Conservation (phyloP, 208 protist genomes). For the Phytomonas sp. region DNA sequence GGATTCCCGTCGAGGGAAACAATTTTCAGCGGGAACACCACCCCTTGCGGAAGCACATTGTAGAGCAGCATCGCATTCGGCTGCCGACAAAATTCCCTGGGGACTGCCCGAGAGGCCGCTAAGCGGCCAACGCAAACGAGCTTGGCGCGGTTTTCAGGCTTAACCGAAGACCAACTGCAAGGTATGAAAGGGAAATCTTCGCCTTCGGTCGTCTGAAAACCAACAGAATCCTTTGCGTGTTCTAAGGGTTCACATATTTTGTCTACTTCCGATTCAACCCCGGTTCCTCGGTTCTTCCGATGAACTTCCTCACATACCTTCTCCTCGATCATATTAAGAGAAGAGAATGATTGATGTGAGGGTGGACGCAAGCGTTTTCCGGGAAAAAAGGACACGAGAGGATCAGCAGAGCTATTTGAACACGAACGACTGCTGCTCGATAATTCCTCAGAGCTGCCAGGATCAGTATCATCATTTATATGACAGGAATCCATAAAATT, state of each 20-base stretch:
- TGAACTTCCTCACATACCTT: not conserved
- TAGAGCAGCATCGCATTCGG: not conserved
- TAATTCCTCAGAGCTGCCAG: not conserved
- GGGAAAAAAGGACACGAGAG: not conserved
- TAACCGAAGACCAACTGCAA: not conserved
- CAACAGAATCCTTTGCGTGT: not conserved
- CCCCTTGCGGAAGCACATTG: not conserved
- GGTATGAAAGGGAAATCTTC: not conserved
- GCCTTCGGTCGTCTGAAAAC: not conserved
- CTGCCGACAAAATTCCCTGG: not conserved
- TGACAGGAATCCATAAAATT: not conserved
- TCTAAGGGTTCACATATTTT: not conserved
- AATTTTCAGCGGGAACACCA: not conserved
- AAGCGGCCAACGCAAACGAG: not conserved
- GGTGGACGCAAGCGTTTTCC: not conserved
- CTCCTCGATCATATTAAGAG: not conserved
- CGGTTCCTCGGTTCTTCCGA: not conserved
- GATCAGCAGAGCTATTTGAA: not conserved
- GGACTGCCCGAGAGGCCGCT: not conserved
- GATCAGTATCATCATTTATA: not conserved
- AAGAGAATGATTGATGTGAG: not conserved
- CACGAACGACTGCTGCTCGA: not conserved
- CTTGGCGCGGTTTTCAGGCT: not conserved
- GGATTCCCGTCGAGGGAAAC: not conserved
- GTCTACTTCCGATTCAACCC: not conserved